These are phyloP conservation scores for Syncephalastrum monosporum DNA, from an alignment of 371 early-diverging fungal genomes.

Conservation along the genomic window DNA sequence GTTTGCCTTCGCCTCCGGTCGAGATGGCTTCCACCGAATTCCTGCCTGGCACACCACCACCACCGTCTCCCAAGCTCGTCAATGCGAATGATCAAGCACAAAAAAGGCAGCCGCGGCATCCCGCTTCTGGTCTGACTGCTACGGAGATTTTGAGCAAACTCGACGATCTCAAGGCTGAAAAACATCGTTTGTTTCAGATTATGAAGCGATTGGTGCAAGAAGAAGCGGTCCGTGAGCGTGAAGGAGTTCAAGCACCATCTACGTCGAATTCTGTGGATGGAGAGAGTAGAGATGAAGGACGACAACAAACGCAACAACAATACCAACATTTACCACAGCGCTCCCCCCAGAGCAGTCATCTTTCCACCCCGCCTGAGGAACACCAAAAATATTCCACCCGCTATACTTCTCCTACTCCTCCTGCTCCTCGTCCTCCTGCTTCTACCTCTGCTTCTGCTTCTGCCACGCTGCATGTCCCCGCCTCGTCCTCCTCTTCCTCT, in stretches of 20 bases:
- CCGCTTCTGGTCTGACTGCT: conserved; percentile 4
- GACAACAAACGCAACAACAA: conserved; percentile 6
- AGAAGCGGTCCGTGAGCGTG: conserved; percentile 6
- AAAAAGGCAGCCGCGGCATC: not conserved
- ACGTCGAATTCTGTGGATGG: not conserved
- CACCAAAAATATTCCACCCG: too few relatives aligned
- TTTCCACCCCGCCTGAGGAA: too few relatives aligned
- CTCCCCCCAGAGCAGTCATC: too few relatives aligned
- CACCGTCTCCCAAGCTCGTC: too few relatives aligned
- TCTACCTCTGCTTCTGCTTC: too few relatives aligned
- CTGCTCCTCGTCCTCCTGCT: too few relatives aligned
- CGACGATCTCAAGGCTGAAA: conserved; percentile 14
- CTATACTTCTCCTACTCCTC: too few relatives aligned
- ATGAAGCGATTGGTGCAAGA: conserved; percentile 16
- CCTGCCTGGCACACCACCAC: too few relatives aligned
- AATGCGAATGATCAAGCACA: not conserved
- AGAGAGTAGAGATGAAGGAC: not conserved
- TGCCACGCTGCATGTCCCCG: not conserved
- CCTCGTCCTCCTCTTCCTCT: not conserved
- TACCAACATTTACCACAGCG: not conserved
- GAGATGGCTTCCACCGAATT: conserved; percentile 9
- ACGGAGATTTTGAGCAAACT: conserved; percentile 11
- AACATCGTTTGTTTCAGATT: conserved; percentile 18
- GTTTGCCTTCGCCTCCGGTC: conserved; percentile 19
- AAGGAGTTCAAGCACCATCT: conserved; percentile 5